phyloP scores from a whole-genome alignment of 306 rosid genomes.

The Alnus glutinosa region DNA sequence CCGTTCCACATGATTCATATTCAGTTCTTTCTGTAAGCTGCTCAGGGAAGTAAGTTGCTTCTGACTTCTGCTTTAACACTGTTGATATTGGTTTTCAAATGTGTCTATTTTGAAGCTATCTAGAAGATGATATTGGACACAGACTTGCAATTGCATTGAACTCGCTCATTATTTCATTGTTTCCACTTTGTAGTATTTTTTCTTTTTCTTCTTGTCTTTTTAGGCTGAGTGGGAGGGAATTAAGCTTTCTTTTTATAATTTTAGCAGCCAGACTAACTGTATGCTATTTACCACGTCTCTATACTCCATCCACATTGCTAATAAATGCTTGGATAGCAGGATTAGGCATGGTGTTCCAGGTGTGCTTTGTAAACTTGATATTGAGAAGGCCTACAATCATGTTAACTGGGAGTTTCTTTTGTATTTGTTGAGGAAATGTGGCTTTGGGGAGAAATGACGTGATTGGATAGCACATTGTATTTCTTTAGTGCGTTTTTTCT shows the following conservation, averaged over 20 bases:
- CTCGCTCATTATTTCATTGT: neutral
- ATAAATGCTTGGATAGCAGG: too few relatives aligned
- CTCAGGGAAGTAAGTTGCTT: constrained; percentile 92
- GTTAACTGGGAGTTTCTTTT: too few relatives aligned
- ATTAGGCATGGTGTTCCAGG: too few relatives aligned
- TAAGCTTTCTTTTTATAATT: neutral
- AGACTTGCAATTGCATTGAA: neutral
- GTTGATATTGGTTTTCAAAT: neutral
- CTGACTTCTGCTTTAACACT: constrained; percentile 24
- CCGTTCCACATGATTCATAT: constrained; percentile 97
- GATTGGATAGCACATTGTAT: too few relatives aligned
- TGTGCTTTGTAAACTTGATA: too few relatives aligned
- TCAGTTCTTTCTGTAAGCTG: constrained; percentile 96
- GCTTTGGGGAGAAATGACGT: too few relatives aligned
- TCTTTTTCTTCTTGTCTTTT: too few relatives aligned
- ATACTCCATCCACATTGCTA: too few relatives aligned
- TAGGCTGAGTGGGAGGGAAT: neutral
- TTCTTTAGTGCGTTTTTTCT: too few relatives aligned
- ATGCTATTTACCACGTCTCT: neutral
- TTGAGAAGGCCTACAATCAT: too few relatives aligned
- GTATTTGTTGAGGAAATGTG: too few relatives aligned
- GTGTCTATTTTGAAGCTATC: neutral
- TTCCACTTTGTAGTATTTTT: neutral
- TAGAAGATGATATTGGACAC: neutral
- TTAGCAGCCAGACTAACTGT: neutral